Evolutionary conservation across 2,329 filamentous ascomycete genomes (phyloP), one percentile per base, ranked within the genome.

Genomic region (Exophiala calicioides): DNA sequence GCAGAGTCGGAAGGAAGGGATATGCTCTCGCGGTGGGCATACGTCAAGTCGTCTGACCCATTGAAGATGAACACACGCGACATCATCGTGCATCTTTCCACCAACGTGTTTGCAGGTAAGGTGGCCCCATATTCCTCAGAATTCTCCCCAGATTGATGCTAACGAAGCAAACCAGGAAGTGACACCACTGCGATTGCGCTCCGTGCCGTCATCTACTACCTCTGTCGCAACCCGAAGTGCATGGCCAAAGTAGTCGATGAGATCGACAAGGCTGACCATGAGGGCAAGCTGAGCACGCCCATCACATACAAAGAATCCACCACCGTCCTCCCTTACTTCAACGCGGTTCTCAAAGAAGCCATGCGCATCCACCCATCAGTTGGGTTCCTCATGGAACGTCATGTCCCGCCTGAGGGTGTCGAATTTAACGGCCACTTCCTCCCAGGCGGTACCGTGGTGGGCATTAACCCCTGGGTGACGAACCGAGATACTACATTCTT

Each of bases 181-280:
- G 55, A 57, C 23, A 57, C 55, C 4, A 57, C 55, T 2, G 53
- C 52, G 4, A 57, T 57, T 24, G 43, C 55, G 2, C 33, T 57
- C 4, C 48, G 54, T 3, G 52, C 54, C 12, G 77, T 89, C 0
- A 88, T 90, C 59, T 90, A 90, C 67, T 84, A 81, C 63, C 68
- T 90, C 3, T 74, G 89, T 30, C 82, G 82, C 58, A 78, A 82
- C 58, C 82, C 82, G 0, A 15, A 37, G 7, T 52, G 43, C 23
- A 46, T 50, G 40, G 26, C 37, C 7, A 47, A 41, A 24, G 44
- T 57, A 7, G 41, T 51, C 6, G 41, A 24, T 6, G 56, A 58
- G 20, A 51, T 58, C 30, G 54, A 58, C 23, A 26, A 32, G 3
- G 53, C 40, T 13, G 56, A 51, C 19, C 29, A 34, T 16, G 10